Conservation (phyloP, 2,329 filamentous ascomycete species). For the Colletotrichum sp. region DNA sequence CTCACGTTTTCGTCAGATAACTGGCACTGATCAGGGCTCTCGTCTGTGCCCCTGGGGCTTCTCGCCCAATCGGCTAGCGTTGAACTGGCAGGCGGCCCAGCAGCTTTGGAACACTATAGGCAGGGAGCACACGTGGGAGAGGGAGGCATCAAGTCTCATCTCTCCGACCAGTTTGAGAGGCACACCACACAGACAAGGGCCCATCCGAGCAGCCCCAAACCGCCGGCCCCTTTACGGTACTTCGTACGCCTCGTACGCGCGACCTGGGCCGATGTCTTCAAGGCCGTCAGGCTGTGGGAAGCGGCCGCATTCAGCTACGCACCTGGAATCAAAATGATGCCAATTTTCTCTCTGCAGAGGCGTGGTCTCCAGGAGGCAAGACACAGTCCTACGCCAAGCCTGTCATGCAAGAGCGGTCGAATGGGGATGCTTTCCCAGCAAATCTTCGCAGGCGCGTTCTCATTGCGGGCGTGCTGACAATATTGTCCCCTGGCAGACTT, state of each 20-base stretch:
- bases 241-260: background rate
- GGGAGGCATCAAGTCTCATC: background rate
- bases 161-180: background rate
- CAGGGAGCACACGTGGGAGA: constrained; percentile 16
- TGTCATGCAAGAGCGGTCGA: background rate
- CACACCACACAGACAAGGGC: background rate
- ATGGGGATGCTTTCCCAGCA: background rate
- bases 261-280: background rate
- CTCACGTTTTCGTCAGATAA: constrained; percentile 15
- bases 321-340: background rate
- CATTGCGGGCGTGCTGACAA: background rate
- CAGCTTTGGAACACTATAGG: constrained; percentile 1
- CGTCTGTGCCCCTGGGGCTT: background rate
- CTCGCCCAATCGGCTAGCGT: background rate
- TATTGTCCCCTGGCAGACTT: background rate
- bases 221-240: background rate
- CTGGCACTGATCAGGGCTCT: background rate
- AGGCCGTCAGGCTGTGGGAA: background rate
- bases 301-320: background rate
- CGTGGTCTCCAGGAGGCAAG: background rate
- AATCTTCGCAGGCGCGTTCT: background rate
- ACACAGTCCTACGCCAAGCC: background rate
- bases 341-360: background rate
- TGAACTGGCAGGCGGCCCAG: background rate
- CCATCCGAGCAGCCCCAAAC: background rate